phyloP scores from a whole-genome alignment of 805 yeast genomes.

The Saccharomyces kudriavzevii region DNA sequence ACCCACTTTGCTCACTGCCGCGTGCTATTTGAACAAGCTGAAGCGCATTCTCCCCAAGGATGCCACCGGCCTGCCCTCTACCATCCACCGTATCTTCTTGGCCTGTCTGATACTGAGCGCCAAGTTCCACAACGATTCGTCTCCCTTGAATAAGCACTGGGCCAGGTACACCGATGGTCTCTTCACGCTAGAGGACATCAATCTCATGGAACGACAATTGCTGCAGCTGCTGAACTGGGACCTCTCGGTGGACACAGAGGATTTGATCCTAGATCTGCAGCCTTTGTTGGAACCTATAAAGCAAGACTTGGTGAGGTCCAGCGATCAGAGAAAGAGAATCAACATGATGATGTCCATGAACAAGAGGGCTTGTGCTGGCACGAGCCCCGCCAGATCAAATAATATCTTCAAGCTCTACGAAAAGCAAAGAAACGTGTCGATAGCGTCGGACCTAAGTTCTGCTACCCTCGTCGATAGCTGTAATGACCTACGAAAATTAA shows the following conservation, averaged over 20 bases:
- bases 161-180: conserved; percentile 69
- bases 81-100: conserved; percentile 68
- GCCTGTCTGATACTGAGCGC: conserved; percentile 68
- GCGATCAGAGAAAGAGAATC: conserved; percentile 13
- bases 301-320: conserved; percentile 31
- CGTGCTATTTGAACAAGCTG: conserved; percentile 57
- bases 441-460: conserved; percentile 17
- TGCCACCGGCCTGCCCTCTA: conserved; percentile 71
- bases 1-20: conserved; percentile 66
- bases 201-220: conserved; percentile 73
- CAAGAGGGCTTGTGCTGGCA: conserved; percentile 4
- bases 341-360: conserved; percentile 4
- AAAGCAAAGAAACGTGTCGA: conserved; percentile 18
- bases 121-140: conserved; percentile 68
- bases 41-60: conserved; percentile 56
- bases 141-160: conserved; percentile 76
- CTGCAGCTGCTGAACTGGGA: conserved; percentile 66
- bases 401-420: conserved; percentile 7
- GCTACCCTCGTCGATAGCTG: conserved; percentile 11
- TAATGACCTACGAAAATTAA: conserved; percentile 1
- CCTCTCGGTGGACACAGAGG: conserved; percentile 55
- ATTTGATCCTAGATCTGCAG: conserved; percentile 57
- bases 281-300: conserved; percentile 73
- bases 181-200: conserved; percentile 59
- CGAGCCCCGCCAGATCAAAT: conserved; percentile 3